Base-by-base conservation (phyloP, 805 yeast species). In the Jamesozyma lodderae region DNA sequence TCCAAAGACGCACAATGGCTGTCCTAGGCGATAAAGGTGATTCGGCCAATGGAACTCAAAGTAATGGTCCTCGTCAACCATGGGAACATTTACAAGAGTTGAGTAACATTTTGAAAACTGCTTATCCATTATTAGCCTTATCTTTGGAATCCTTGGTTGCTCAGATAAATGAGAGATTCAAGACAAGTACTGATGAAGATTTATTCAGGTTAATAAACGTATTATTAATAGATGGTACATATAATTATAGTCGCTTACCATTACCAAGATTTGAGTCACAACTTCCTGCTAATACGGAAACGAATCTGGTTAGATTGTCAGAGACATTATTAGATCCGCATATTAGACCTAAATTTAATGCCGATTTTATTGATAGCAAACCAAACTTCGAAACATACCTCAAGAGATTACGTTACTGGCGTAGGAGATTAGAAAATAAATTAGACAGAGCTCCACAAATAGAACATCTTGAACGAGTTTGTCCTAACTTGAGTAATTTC, bases 401-500 rank as follows among this genome's bases (percentile, higher is more conserved):
- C 45, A 70, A 73, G 33, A 81, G 86, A 53, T 66, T 92, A 56
- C 72, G 96, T 40, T 79, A 76, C 52, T 92, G 99, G 99, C 74
- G 96, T 48, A 88, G 87, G 48, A 70, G 96, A 32, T 67, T 92
- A 42, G 97, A 92, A 58, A 95, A 84, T 50, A 87, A 84, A 55
- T 70, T 92, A 43, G 97, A 92, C 57, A 72, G 95, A 46, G 73
- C 94, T 41, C 80, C 86, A 40, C 74, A 79, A 21, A 75, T 76
- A 49, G 82, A 87, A 35, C 82, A 87, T 49, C 63, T 92, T 45
- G 98, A 92, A 62, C 77, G 87, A 41, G 69, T 92, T 45, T 87
- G 96, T 52, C 96, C 97, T 13, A 97, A 90, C 51, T 69, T 92
- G 59, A 81, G 94, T 57, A 96, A 88, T 57, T 92, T 94, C 75